Evolutionary conservation across 176 grass and related monocot species (phyloP), one percentile per base, ranked within the genome.

Genomic region (Pontederia crassipes): DNA sequence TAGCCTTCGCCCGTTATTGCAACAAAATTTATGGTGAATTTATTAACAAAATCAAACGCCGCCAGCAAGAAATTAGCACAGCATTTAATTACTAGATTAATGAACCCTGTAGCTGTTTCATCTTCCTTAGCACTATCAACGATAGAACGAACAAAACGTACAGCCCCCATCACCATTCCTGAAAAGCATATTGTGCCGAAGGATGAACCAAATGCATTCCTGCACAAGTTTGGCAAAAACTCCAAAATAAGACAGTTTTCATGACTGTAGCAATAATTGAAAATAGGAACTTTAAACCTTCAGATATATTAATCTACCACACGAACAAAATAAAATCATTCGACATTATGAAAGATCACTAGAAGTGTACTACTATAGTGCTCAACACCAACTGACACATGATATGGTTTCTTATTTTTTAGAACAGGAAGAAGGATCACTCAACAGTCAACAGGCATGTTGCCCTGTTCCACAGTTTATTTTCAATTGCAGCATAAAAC

Each of bases 1-100:
- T 83, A 83, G 3, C 27, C 57, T 83, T 83, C 80, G 11, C 80
- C 80, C 16, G 75, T 83, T 69, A 83, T 78, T 64, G 80, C 80
- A 45, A 69, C 75, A 64, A 78, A 83, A 69, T 69, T 83, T 73
- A 83, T 17, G 4, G 80, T 83, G 49, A 83, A 83, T 51, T 83
- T 78, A 57, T 83, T 83, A 51, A 74, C 69, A 78, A 83, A 83
- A 45, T 83, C 75, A 65, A 78, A 62, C 46, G 74, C 62, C 9
- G 75, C 72, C 9, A 83, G 46, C 10, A 83, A 61, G 53, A 68
- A 59, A 48, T 74, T 70, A 52, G 80, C 75, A 59, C 80, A 83
- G 46, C 75, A 83, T 45, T 69, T 83, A 20, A 83, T 49, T 52
- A 78, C 53, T 46, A 83, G 51, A 52, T 68, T 78, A 52, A 83